Base-by-base conservation (phyloP, 345 rosid genomes). In the Gossypium herbaceum region DNA sequence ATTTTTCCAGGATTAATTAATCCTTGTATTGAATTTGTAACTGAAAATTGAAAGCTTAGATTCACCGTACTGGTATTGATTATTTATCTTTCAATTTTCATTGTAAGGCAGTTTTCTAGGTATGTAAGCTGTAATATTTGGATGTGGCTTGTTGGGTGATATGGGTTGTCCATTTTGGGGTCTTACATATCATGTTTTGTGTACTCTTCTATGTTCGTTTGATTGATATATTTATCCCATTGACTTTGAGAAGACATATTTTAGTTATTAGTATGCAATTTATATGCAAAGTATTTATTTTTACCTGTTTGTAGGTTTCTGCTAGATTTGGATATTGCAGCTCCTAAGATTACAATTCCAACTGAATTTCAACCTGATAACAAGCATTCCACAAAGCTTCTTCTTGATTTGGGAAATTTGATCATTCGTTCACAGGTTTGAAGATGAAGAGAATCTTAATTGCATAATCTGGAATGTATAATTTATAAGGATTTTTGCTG, bases 341-440 rank as follows among this genome's bases (percentile, higher is more conserved):
- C 97, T 77, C 98, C 98, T 68, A 94, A 94, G 88, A 90, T 94
- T 74, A 94, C 92, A 64, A 94, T 94, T 83, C 98, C 98, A 60
- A 94, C 98, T 2, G 92, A 88, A 57, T 94, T 94, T 86, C 73
- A 78, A 77, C 97, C 95, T n/a, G 92, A 94, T 78, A 81, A 82
- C 74, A 77, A 60, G 66, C 86, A 86, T 86, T 78, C 96, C 73
- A 88, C 98, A 74, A 91, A 92, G 82, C 97, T 94, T 80, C 83
- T 94, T 82, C 89, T 94, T 73, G 98, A 94, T 85, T 80, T 94
- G 88, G 98, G 98, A 79, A 91, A 94, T 84, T 82, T 94, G 84
- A 81, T 91, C 76, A 92, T 94, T 75, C 89, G 83, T 85, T 91
- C 98, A 54, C 85, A 88, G 97, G 98, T 92, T 82, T 77, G 77